Evolutionary conservation across 768 basidiomycete species (phyloP).

Genomic region (Candolleomyces eurysporus): DNA sequence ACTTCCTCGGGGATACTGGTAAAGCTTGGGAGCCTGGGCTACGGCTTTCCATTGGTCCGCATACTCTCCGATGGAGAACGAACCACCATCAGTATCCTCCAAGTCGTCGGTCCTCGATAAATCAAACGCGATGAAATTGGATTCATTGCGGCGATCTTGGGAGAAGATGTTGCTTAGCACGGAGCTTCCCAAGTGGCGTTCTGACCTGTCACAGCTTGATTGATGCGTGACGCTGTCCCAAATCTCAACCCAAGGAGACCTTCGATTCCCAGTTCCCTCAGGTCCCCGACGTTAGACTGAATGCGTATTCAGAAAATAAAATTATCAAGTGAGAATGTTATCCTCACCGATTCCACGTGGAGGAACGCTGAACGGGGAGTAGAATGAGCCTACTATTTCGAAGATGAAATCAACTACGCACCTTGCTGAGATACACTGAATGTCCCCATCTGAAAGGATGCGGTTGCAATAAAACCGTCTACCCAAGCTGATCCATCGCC

Average conservation of each 20-base stretch:
- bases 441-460: constrained; percentile 27
- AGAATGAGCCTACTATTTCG: too few relatives aligned
- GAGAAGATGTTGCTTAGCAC: constrained; percentile 40
- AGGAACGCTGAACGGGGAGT: constrained; percentile 10
- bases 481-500: constrained; percentile 35
- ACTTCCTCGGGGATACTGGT: constrained; percentile 30
- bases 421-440: constrained; percentile 26
- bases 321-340: background rate
- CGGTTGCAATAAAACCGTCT: constrained; percentile 29
- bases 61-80: constrained; percentile 42
- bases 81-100: constrained; percentile 35
- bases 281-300: background rate
- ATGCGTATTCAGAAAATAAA: too few relatives aligned
- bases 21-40: constrained; percentile 25
- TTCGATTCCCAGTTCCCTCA: constrained; percentile 22
- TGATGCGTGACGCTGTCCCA: constrained; percentile 27
- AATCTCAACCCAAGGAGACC: constrained; percentile 35
- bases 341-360: constrained; percentile 1
- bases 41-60: constrained; percentile 31
- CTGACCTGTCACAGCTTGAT: constrained; percentile 21
- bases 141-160: constrained; percentile 25
- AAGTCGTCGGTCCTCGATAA: constrained; percentile 39
- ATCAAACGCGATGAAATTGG: constrained; percentile 40
- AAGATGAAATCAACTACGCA: constrained; percentile 2
- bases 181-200: constrained; percentile 29